A percentile compares a stretch with the other conserved stretches of the same genome.
Conservation (phyloP, 1,284 basidiomycete species). For the Cryptococcus amylolentus region DNA sequence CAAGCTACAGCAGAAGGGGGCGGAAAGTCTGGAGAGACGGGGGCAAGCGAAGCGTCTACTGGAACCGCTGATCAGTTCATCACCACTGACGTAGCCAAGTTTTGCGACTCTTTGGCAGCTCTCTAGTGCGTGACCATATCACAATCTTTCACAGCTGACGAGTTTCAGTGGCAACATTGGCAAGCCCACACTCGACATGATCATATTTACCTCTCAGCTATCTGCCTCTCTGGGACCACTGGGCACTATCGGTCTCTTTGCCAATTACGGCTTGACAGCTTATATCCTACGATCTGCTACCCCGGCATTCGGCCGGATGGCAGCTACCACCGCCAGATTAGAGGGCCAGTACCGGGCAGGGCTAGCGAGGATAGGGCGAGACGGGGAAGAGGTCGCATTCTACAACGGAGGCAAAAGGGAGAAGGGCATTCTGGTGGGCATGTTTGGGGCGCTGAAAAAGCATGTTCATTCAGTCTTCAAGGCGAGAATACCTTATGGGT, state of each 20-base stretch:
- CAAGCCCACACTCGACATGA: slow-evolving; percentile 85
- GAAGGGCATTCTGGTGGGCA: slow-evolving; percentile 72
- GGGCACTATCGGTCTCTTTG: slow-evolving; percentile 71
- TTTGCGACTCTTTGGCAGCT: slow-evolving; percentile 80
- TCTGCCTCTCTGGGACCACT: slow-evolving; percentile 73
- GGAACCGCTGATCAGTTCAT: slow-evolving; percentile 85
- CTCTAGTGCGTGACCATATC: slow-evolving; percentile 65
- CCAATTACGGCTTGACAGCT: slow-evolving; percentile 82
- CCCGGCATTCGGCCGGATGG: slow-evolving; percentile 88
- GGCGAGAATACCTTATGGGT: slow-evolving; percentile 46
- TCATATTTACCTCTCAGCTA: slow-evolving; percentile 91
- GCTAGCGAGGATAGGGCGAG: slow-evolving; percentile 80
- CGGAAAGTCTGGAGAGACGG: slow-evolving; percentile 14
- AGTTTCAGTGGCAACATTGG: slow-evolving; percentile 65
- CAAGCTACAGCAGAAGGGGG: slow-evolving; percentile 12
- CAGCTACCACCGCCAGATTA: slow-evolving; percentile 77
- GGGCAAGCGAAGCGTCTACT: slow-evolving; percentile 54
- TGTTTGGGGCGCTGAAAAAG: slow-evolving; percentile 75
- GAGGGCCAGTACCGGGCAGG: slow-evolving; percentile 88
- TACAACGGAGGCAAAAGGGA: slow-evolving; percentile 87
- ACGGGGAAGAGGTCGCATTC: slow-evolving; percentile 95
- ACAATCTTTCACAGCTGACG: slow-evolving; percentile 6
- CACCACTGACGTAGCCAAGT: slow-evolving; percentile 87
- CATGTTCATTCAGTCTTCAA: slow-evolving; percentile 93
- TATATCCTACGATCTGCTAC: slow-evolving; percentile 79